Base-by-base conservation (phyloP, 1,284 basidiomycete genomes). In the Moesziomyces sp. region DNA sequence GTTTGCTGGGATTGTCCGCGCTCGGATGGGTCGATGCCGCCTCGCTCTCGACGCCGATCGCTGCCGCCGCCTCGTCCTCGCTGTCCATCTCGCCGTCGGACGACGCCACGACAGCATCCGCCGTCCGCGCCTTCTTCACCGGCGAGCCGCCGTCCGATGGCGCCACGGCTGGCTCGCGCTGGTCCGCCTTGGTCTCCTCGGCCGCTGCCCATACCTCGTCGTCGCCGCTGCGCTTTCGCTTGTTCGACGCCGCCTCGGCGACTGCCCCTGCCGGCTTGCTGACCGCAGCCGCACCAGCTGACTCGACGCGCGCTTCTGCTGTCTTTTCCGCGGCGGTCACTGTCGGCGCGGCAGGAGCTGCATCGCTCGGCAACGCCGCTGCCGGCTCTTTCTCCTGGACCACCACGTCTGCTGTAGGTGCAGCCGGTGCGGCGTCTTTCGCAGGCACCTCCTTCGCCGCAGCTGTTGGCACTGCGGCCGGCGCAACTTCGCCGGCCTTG, bases 21-120 rank as follows among this genome's bases (percentile, higher is more conserved):
- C 10, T 16, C 14, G 35, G 30, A 1, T 30, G 30, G 30, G 30
- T 8, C 6, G 30, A 30, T 14, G 14, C 35, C 2, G 35, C 35
- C 3, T 16, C 35, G 14, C 14, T 16, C 35, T 63, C 59, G 3
- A 47, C 61, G 4, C 56, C 71, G 11, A 66, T 58, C 23, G 56
- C 66, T 1, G 66, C 71, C 26, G 61, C 71, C 5, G 64, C 71
- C 48, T 69, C 66, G 42, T 67, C 71, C 38, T 64, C 71, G 46
- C 65, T 64, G 43, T 74, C 71, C 55, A 64, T 62, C 46, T 64
- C 60, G 9, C 26, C 61, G 35, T 68, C 65, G 1, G 55, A 55
- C 3, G 67, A 53, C 14, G 60, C 30, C 16, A 58, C 65, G 19
- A 38, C 49, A 5, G 38, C 26, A 2, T 26, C 46, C 13, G 45